Evolutionary conservation across 1,284 basidiomycete species (phyloP).

Genomic region (Heterobasidion parviporum): DNA sequence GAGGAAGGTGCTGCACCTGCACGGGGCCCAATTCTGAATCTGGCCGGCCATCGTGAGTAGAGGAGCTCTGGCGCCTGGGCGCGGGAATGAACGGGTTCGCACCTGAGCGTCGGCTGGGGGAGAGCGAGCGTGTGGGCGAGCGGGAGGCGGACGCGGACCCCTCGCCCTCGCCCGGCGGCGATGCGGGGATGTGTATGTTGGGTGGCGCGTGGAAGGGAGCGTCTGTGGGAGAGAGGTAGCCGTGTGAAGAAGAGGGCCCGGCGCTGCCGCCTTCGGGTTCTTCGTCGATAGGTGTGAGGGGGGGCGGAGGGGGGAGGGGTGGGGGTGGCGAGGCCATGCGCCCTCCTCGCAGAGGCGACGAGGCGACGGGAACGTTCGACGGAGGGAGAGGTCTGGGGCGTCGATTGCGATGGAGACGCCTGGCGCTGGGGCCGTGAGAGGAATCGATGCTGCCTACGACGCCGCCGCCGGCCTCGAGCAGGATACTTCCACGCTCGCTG

Average conservation of each 20-base stretch:
- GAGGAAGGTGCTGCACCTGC: slow-evolving; percentile 36
- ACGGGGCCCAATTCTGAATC: slow-evolving; percentile 61
- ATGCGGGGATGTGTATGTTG: slow-evolving; percentile 40
- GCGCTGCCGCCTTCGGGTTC: slow-evolving; percentile 31
- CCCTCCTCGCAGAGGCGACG: slow-evolving; percentile 50
- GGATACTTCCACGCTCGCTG: slow-evolving; percentile 87
- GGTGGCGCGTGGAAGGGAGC: slow-evolving; percentile 48
- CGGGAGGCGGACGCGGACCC: slow-evolving; percentile 33
- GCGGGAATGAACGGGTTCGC: slow-evolving; percentile 65
- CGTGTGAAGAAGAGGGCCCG: slow-evolving; percentile 39
- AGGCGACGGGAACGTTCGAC: slow-evolving; percentile 33
- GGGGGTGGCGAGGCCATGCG: slow-evolving; percentile 30
- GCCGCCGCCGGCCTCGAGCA: slow-evolving; percentile 81
- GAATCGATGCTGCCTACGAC: slow-evolving; percentile 32
- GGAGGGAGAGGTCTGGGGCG: slow-evolving; percentile 25
- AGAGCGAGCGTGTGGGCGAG: slow-evolving; percentile 21
- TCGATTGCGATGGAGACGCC: slow-evolving; percentile 53
- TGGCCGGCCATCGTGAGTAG: slow-evolving; percentile 23
- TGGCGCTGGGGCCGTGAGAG: slow-evolving; percentile 36
- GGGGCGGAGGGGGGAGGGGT: slow-evolving; percentile 61
- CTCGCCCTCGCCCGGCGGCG: slow-evolving; percentile 27
- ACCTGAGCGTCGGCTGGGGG: slow-evolving; percentile 44
- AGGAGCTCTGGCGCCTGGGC: slow-evolving; percentile 41
- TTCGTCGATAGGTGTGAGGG: slow-evolving; percentile 72
- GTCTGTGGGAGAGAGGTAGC: slow-evolving; percentile 64